Base-by-base conservation (phyloP, 768 basidiomycete species). In the Sporobolomyces roseus region DNA sequence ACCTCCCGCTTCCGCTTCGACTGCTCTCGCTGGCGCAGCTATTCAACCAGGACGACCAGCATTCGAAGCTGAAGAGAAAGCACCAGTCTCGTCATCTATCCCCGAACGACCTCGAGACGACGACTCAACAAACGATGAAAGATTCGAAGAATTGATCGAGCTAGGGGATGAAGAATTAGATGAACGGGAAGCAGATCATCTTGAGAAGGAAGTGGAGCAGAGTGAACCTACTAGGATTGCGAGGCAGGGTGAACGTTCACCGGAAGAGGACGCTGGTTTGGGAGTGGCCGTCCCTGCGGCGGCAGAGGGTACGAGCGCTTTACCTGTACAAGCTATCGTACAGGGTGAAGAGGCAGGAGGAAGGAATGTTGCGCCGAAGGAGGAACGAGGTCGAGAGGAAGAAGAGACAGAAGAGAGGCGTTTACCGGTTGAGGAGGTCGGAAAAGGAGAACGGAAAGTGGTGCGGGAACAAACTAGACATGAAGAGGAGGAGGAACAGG, bases 1-100 rank as follows among this genome's bases (percentile, higher is more conserved):
- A 4, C 5, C 9, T 21, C 10, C 56, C 10, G 23, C 58, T 17
- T 9, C 59, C 12, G 19, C 53, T 4, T 35, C 62, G 23, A 50
- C 62, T 8, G 54, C 62, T 4, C 27, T 62, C 46, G 53, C 53
- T 5, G 27, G 35, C 30, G 38, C 35, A 7, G 58, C 30, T 0
- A 48, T 65, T 30, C 60, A 70, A 53, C 68, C 68, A 23, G 68
- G 68, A 10, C 45, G 63, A 19, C 46, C n/a, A 23, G 68, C 35
- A 16, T 70, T 70, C 68, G 68, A 43, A 23, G 48, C 48, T 8
- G 56, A 46, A 43, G 60, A 65, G 8, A 61, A 70, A 29, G 64
- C 63, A 3, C 68, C 68, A 23, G 53, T 27, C 1, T 65, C 68
- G 0, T 61, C 68, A 0, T 38, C 52, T 12, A 23, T 61, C 23